These are phyloP conservation scores for Draba incana DNA, from an alignment of 345 rosid genomes.

Conservation along the genomic window DNA sequence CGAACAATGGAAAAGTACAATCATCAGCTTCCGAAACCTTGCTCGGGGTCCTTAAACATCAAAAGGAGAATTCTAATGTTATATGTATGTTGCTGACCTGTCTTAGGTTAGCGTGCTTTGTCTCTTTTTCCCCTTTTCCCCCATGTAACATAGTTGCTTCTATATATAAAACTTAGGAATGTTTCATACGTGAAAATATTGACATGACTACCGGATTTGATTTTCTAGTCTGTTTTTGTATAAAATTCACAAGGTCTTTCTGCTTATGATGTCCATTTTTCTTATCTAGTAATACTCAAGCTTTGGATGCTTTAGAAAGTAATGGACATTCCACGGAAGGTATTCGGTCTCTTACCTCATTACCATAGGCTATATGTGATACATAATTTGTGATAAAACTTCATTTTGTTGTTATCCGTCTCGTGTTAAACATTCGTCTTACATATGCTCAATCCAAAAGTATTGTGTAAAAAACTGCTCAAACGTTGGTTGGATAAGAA, in stretches of 20 bases:
- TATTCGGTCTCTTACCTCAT: conserved; percentile 37
- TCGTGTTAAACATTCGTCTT: conserved; percentile 5
- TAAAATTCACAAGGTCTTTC: conserved; percentile 1
- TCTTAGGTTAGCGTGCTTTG: conserved; percentile 61
- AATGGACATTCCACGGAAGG: conserved; percentile 47
- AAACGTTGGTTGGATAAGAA: conserved; percentile 13
- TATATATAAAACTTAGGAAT: conserved; percentile 3
- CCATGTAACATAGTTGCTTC: conserved; percentile 7
- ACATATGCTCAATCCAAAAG: conserved; percentile 6
- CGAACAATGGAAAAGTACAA: conserved; percentile 51
- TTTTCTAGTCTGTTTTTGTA: conserved; percentile 13
- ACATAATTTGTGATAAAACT: conserved; percentile 6
- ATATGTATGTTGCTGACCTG: conserved; percentile 73
- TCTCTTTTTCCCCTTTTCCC: conserved; percentile 11
- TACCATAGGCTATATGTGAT: conserved; percentile 12
- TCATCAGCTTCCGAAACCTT: conserved; percentile 58
- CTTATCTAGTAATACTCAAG: conserved; percentile 55
- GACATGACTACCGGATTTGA: neutral
- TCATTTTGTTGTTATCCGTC: neutral
- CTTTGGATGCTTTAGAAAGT: conserved; percentile 47
- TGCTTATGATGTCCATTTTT: conserved; percentile 28
- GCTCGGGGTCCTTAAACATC: conserved; percentile 60
- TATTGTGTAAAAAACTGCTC: conserved; percentile 3
- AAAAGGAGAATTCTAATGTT: conserved; percentile 62
- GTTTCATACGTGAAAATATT: conserved; percentile 11